Conservation (phyloP, 2,329 filamentous ascomycete species). For the Trichoderma arundinaceum region DNA sequence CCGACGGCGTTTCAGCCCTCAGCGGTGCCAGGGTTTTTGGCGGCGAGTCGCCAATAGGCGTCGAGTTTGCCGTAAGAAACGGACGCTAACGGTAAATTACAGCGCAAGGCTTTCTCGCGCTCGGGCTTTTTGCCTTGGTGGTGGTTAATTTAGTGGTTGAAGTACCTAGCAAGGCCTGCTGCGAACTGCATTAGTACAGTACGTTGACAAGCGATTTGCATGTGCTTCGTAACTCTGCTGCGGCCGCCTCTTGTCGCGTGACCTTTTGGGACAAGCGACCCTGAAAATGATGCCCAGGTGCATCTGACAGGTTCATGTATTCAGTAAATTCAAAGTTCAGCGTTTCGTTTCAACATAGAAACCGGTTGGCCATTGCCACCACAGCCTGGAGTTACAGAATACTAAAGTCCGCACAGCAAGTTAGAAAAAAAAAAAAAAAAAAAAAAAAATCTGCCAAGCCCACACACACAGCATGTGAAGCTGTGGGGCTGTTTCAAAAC, state of each 20-base stretch:
- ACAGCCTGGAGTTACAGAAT: background rate
- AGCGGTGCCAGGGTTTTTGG: conserved; percentile 3
- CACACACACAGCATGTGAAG: conserved; percentile 23
- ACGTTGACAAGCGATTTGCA: background rate
- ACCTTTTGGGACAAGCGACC: background rate
- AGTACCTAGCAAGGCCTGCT: no score
- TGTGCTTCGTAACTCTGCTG: background rate
- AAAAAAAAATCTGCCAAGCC: conserved; percentile 6
- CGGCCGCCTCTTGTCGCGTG: conserved; percentile 14
- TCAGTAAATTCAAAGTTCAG: no score
- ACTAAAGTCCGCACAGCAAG: conserved; percentile 6
- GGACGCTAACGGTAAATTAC: conserved; percentile 30
- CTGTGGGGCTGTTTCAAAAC: conserved; percentile 16
- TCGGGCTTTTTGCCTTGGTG: background rate
- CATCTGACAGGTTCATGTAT: no score
- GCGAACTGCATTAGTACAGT: background rate
- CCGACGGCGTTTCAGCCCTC: conserved; percentile 21
- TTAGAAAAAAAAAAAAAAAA: no score
- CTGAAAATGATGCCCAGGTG: background rate
- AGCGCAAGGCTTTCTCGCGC: conserved; percentile 2
- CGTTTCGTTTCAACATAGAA: background rate
- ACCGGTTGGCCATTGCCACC: background rate
- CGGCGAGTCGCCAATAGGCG: conserved; percentile 17
- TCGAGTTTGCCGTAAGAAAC: conserved; percentile 23
- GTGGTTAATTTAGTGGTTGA: background rate